Percentiles rank a stretch among this genome's conserved stretches.
These are phyloP conservation scores for Colletotrichum sp. DNA, from an alignment of 2,329 filamentous ascomycete species.

Conservation along the genomic window DNA sequence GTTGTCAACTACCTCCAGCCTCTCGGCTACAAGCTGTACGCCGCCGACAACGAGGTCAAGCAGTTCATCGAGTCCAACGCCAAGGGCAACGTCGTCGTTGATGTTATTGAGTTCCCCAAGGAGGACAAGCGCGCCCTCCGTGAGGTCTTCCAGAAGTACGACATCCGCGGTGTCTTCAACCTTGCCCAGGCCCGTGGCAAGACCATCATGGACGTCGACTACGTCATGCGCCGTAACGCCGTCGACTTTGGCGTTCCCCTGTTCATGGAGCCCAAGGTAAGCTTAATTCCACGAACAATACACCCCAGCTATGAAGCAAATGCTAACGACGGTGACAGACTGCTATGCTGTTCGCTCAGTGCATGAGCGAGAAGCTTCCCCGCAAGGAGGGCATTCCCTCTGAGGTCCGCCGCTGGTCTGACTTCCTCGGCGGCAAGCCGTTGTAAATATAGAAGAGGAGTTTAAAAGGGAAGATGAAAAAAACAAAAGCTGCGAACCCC, in stretches of 20 bases:
- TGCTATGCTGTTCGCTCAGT: slow-evolving; percentile 92
- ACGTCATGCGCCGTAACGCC: slow-evolving; percentile 97
- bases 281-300: background rate
- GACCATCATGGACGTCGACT: slow-evolving; percentile 89
- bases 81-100: slow-evolving; percentile 73
- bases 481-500: background rate
- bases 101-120: slow-evolving; percentile 96
- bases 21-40: slow-evolving; percentile 93
- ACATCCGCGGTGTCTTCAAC: slow-evolving; percentile 96
- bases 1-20: slow-evolving; percentile 88
- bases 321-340: slow-evolving; percentile 66
- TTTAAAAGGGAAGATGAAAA: background rate
- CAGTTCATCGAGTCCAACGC: slow-evolving; percentile 75
- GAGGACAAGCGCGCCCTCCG: slow-evolving; percentile 93
- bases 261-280: slow-evolving; percentile 97
- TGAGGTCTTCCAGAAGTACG: slow-evolving; percentile 95
- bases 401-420: slow-evolving; percentile 93
- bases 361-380: slow-evolving; percentile 96
- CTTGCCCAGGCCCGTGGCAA: slow-evolving; percentile 83
- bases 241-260: slow-evolving; percentile 98
- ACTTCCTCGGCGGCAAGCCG: slow-evolving; percentile 89
- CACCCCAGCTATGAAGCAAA: background rate
- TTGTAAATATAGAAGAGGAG: slow-evolving; percentile 55
- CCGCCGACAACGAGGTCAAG: slow-evolving; percentile 83
- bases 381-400: slow-evolving; percentile 84